These are phyloP conservation scores for Teunomyces stri DNA, from an alignment of 805 yeast genomes.

Conservation along the genomic window DNA sequence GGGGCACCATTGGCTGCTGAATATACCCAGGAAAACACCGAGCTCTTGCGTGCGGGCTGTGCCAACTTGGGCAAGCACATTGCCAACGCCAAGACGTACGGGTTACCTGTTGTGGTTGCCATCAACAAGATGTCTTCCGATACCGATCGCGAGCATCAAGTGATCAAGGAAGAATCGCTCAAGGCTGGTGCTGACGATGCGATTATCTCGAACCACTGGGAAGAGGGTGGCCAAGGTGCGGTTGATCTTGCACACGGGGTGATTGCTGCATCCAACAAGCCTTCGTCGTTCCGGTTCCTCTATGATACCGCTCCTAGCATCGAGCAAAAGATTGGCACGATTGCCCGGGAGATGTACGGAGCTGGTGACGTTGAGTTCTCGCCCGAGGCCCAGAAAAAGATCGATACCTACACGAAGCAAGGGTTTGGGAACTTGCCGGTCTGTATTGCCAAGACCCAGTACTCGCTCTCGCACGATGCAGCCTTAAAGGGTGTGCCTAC, in stretches of 20 bases:
- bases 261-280: constrained; percentile 52
- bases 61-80: constrained; percentile 77
- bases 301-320: constrained; percentile 60
- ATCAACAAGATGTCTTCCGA: constrained; percentile 77
- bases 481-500: constrained; percentile 80
- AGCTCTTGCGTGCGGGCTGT: constrained; percentile 66
- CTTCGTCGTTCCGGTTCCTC: constrained; percentile 47
- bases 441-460: constrained; percentile 84
- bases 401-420: constrained; percentile 65
- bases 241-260: constrained; percentile 70
- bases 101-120: constrained; percentile 80
- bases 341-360: constrained; percentile 77
- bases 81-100: constrained; percentile 65
- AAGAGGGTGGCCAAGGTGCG: constrained; percentile 82
- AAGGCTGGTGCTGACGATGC: constrained; percentile 81
- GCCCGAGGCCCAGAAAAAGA: constrained; percentile 67
- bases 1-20: constrained; percentile 76
- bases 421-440: constrained; percentile 78
- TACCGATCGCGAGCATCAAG: constrained; percentile 63
- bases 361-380: constrained; percentile 69
- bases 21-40: constrained; percentile 69
- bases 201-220: constrained; percentile 83
- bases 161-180: constrained; percentile 63
- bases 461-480: constrained; percentile 81
- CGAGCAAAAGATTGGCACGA: constrained; percentile 63